Percentiles rank a stretch among this genome's conserved stretches.
Evolutionary conservation across 768 basidiomycete genomes (phyloP).

Genomic region (Mycena galericulata): DNA sequence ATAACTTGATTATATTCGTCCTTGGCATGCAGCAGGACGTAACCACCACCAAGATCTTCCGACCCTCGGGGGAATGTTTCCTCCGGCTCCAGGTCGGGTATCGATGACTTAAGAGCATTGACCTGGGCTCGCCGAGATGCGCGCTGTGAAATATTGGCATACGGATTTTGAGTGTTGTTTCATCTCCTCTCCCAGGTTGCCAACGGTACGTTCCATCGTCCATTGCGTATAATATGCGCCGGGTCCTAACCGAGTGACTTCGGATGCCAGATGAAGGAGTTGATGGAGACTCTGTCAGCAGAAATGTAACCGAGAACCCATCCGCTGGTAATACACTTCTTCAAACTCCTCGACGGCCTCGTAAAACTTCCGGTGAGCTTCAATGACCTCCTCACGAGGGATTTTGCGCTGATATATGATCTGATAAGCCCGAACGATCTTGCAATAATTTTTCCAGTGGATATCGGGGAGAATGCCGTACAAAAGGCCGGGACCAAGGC

Average conservation of each 20-base stretch:
- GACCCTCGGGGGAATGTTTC: neutral
- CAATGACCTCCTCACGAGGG: neutral
- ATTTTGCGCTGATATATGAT: constrained; percentile 9
- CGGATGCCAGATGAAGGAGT: constrained; percentile 1
- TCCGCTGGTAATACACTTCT: constrained; percentile 4
- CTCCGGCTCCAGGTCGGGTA: constrained; percentile 24
- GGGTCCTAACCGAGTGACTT: neutral
- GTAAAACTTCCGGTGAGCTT: neutral
- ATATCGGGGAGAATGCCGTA: constrained; percentile 22
- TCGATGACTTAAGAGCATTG: constrained; percentile 27
- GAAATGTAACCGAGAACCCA: neutral
- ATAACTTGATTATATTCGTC: constrained; percentile 18
- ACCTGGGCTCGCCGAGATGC: constrained; percentile 15
- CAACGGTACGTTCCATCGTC: constrained; percentile 26
- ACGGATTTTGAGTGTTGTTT: constrained; percentile 3
- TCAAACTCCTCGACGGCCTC: constrained; percentile 9
- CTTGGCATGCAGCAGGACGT: constrained; percentile 15
- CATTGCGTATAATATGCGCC: constrained; percentile 11
- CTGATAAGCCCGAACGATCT: constrained; percentile 28
- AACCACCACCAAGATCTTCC: constrained; percentile 23
- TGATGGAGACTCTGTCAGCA: constrained; percentile 14
- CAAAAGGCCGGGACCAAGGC: constrained; percentile 35
- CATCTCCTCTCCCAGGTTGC: constrained; percentile 14
- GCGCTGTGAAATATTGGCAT: constrained; percentile 18
- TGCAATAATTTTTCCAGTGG: constrained; percentile 37